A percentile compares a stretch with the other conserved stretches of the same genome.
Evolutionary conservation across 208 protist species (phyloP).

Genomic region (Leishmania major): DNA sequence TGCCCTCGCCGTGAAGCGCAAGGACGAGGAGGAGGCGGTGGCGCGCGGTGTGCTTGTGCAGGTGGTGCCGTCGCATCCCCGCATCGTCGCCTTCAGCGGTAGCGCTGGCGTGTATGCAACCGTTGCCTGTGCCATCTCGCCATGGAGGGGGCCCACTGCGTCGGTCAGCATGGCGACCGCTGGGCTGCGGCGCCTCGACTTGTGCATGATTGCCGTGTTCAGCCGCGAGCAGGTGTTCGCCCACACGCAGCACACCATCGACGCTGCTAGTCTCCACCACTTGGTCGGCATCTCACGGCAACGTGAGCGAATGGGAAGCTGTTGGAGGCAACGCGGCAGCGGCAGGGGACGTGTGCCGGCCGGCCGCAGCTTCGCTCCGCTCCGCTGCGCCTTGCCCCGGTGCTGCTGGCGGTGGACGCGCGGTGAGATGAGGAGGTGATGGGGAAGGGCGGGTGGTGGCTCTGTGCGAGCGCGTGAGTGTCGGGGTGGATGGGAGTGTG

Average conservation of each 20-base stretch:
- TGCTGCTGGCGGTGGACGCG: constrained; percentile 45
- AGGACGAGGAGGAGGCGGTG: too few relatives aligned
- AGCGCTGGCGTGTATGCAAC: constrained; percentile 63
- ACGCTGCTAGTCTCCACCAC: constrained; percentile 53
- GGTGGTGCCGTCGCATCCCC: too few relatives aligned
- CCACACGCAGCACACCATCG: constrained; percentile 69
- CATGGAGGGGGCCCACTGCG: constrained; percentile 61
- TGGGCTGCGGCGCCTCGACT: constrained; percentile 62
- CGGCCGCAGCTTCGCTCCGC: constrained; percentile 45
- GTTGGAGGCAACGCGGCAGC: constrained; percentile 69
- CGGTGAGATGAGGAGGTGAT: background rate
- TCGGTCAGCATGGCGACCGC: constrained; percentile 55
- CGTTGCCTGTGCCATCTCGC: constrained; percentile 60
- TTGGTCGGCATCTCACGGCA: constrained; percentile 70
- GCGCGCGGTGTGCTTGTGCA: too few relatives aligned
- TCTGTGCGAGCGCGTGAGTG: too few relatives aligned
- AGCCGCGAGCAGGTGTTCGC: constrained; percentile 47
- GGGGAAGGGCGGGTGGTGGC: background rate
- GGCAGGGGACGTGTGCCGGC: constrained; percentile 51
- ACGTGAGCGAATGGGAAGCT: constrained; percentile 70
- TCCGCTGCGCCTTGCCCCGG: constrained; percentile 61
- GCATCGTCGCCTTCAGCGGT: constrained; percentile 18
- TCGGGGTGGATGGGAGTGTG: too few relatives aligned
- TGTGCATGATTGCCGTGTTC: constrained; percentile 62
- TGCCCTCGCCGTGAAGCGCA: too few relatives aligned